These are phyloP conservation scores for Coemansia javaensis DNA, from an alignment of 192 early-diverging fungal species.

Conservation along the genomic window DNA sequence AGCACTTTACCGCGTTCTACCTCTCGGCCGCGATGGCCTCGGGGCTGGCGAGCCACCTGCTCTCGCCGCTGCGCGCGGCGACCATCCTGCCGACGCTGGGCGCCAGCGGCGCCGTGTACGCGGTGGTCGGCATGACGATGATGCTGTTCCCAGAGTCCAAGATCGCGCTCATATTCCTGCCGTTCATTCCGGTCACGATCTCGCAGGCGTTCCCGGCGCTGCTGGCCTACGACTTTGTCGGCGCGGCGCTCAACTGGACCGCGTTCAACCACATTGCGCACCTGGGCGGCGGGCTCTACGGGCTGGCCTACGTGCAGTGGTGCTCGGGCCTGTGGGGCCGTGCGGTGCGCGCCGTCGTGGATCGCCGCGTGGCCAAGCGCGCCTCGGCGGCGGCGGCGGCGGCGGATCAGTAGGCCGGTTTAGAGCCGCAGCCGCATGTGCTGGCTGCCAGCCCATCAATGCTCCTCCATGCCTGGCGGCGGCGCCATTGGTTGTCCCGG, in stretches of 20 bases:
- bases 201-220: slow-evolving; percentile 65
- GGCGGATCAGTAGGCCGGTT: too few species aligned
- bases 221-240: slow-evolving; percentile 64
- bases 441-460: too few species aligned
- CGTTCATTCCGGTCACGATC: slow-evolving; percentile 53
- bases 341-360: background rate
- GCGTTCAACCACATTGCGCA: slow-evolving; percentile 76
- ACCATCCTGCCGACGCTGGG: slow-evolving; percentile 66
- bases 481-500: too few species aligned
- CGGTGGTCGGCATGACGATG: slow-evolving; percentile 59
- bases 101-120: slow-evolving; percentile 78
- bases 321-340: slow-evolving; percentile 28
- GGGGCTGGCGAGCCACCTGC: slow-evolving; percentile 62
- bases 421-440: too few species aligned
- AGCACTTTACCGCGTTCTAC: slow-evolving; percentile 79
- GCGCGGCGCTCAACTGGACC: slow-evolving; percentile 67
- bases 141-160: slow-evolving; percentile 55
- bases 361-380: too few species aligned
- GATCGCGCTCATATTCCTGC: slow-evolving; percentile 60
- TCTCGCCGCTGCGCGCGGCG: slow-evolving; percentile 33
- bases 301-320: slow-evolving; percentile 55
- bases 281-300: slow-evolving; percentile 61
- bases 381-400: too few species aligned
- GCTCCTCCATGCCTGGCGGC: too few species aligned
- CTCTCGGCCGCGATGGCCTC: slow-evolving; percentile 63